phyloP scores from a whole-genome alignment of 208 protist genomes.

The Entamoeba invadens region DNA sequence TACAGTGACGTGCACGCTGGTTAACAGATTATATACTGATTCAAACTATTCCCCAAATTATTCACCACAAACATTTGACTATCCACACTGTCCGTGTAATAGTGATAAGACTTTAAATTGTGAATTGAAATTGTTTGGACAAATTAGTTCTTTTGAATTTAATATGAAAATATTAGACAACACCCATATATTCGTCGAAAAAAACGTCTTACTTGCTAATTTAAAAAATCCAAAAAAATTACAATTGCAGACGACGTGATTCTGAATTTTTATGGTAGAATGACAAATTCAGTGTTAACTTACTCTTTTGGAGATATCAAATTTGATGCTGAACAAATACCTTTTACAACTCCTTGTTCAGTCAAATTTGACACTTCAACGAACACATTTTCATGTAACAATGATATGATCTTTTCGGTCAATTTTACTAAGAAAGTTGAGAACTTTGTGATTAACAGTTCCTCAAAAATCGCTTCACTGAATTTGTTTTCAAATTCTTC shows the following conservation, averaged over 20 bases:
- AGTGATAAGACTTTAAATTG: not conserved
- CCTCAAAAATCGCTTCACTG: too few relatives aligned
- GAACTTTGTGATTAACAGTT: too few relatives aligned
- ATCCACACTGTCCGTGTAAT: not conserved
- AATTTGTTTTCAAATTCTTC: too few relatives aligned
- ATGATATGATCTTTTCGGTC: too few relatives aligned
- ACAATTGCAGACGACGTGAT: not conserved
- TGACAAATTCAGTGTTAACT: too few relatives aligned
- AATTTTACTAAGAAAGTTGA: too few relatives aligned
- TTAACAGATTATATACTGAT: not conserved
- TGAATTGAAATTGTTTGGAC: not conserved
- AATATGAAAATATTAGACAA: not conserved
- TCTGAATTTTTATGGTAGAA: too few relatives aligned
- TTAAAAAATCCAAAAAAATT: not conserved
- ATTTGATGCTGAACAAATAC: too few relatives aligned
- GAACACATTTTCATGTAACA: too few relatives aligned
- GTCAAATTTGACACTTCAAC: too few relatives aligned
- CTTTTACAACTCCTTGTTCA: too few relatives aligned
- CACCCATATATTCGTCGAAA: not conserved
- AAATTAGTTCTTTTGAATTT: not conserved
- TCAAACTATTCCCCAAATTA: not conserved
- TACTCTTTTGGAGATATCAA: too few relatives aligned
- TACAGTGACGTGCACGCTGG: not conserved
- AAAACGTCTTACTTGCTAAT: not conserved
- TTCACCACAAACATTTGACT: not conserved